These are phyloP conservation scores for Talaromyces atroroseus DNA, from an alignment of 2,329 filamentous ascomycete species.

Conservation along the genomic window DNA sequence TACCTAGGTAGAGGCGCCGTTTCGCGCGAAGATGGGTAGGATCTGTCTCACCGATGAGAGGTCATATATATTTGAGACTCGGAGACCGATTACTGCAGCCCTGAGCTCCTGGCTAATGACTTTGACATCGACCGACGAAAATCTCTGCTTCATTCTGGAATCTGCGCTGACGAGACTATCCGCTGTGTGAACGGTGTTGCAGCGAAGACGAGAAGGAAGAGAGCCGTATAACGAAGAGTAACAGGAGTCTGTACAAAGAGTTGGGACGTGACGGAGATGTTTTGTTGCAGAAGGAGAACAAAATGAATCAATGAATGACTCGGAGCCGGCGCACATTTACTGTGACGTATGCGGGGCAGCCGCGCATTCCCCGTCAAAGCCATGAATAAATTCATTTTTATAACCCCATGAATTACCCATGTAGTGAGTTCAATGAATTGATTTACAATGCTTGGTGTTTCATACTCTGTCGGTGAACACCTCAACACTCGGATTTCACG, in stretches of 20 bases:
- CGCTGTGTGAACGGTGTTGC: background rate
- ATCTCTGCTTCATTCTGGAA: conserved; percentile 52
- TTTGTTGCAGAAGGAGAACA: background rate
- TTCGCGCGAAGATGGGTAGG: background rate
- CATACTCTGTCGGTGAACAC: background rate
- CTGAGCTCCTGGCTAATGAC: conserved; percentile 93
- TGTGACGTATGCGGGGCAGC: conserved; percentile 22
- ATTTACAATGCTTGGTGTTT: background rate
- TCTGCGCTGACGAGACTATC: background rate
- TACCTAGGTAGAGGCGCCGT: background rate
- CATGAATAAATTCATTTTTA: background rate
- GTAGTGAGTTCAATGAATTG: too few species aligned
- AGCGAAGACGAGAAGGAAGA: background rate
- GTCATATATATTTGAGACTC: conserved; percentile 92
- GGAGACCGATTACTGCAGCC: conserved; percentile 65
- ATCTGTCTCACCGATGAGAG: conserved; percentile 62
- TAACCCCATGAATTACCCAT: too few species aligned
- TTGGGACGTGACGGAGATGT: background rate
- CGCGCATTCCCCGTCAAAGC: background rate
- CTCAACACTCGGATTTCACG: background rate
- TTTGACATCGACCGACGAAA: conserved; percentile 59
- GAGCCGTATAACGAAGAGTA: background rate
- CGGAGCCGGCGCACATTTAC: conserved; percentile 5
- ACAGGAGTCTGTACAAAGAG: background rate
- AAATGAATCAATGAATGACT: too few species aligned